A percentile compares a stretch with the other conserved stretches of the same genome.
phyloP scores from a whole-genome alignment of 768 basidiomycete species.

The Xanthoconium purpureum region DNA sequence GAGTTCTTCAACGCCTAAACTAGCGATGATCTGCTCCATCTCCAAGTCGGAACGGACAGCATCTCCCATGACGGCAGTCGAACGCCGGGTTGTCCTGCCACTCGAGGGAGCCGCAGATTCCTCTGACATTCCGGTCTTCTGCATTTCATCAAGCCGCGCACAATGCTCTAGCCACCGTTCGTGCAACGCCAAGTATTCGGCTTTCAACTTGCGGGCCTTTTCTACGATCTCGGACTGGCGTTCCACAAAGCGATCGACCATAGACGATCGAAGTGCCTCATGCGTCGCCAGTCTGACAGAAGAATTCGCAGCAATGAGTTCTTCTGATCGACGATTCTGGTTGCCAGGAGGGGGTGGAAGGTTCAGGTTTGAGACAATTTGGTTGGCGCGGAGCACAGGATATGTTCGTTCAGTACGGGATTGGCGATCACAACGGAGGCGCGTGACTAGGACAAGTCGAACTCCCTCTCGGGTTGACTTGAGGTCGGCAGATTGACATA shows the following conservation, averaged over 20 bases:
- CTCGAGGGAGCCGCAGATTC: constrained; percentile 40
- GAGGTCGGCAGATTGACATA: constrained; percentile 16
- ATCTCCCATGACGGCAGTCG: constrained; percentile 72
- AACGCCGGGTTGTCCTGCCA: constrained; percentile 69
- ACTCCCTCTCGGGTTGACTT: constrained; percentile 58
- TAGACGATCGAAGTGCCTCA: constrained; percentile 41
- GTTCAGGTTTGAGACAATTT: constrained; percentile 38
- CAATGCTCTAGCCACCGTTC: constrained; percentile 74
- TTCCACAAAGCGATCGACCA: constrained; percentile 53
- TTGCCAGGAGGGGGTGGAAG: constrained; percentile 28
- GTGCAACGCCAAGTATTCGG: constrained; percentile 68
- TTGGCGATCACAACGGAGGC: constrained; percentile 57
- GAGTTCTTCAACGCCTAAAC: constrained; percentile 85
- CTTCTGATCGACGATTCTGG: constrained; percentile 47
- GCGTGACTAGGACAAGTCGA: constrained; percentile 58
- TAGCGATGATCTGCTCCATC: constrained; percentile 97
- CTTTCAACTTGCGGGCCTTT: constrained; percentile 56
- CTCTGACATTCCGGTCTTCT: constrained; percentile 32
- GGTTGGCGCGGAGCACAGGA: constrained; percentile 63
- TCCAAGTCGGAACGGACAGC: constrained; percentile 92
- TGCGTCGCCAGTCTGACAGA: constrained; percentile 38
- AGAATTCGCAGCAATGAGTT: constrained; percentile 40
- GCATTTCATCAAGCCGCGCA: constrained; percentile 54
- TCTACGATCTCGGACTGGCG: constrained; percentile 48
- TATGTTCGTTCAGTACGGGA: constrained; percentile 59